A percentile compares a stretch with the other conserved stretches of the same genome.
Conservation (phyloP, 257 asterid genomes). For the Solanum bulbocastanum region DNA sequence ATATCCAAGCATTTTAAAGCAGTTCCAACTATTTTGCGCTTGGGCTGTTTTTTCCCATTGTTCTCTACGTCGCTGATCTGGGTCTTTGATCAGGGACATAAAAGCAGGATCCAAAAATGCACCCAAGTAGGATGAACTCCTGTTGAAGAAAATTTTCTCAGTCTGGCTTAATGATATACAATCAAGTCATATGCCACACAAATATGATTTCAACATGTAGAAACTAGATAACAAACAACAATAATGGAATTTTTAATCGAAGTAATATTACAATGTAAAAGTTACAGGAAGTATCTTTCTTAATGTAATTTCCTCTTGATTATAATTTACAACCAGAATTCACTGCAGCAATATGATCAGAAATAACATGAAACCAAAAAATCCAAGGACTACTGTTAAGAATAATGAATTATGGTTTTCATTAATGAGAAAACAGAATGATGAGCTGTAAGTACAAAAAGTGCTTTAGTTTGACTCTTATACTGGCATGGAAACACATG, state of each 20-base stretch:
- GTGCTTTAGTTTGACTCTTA: not conserved
- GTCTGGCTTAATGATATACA: not conserved
- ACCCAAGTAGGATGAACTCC: slow-evolving; percentile 71
- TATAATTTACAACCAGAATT: not conserved
- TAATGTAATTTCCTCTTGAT: not conserved
- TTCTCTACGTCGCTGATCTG: slow-evolving; percentile 77
- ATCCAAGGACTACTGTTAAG: not conserved
- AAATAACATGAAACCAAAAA: not conserved
- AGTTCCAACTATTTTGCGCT: slow-evolving; percentile 65
- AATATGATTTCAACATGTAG: not conserved
- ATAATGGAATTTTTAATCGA: not conserved
- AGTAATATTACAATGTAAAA: not conserved
- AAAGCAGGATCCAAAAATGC: slow-evolving; percentile 87
- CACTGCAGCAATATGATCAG: not conserved
- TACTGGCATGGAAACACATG: not conserved
- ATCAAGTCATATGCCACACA: not conserved
- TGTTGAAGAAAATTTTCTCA: slow-evolving; percentile 2
- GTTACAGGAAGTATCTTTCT: not conserved
- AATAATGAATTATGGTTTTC: not conserved
- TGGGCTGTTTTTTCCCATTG: slow-evolving; percentile 88
- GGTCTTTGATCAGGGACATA: slow-evolving; percentile 87
- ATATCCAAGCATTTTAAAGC: slow-evolving; percentile 70
- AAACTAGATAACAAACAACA: not conserved
- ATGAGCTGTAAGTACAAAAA: not conserved
- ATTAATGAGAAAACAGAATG: not conserved